Evolutionary conservation across 208 protist genomes (phyloP).

Genomic region (Crithidia sp.): DNA sequence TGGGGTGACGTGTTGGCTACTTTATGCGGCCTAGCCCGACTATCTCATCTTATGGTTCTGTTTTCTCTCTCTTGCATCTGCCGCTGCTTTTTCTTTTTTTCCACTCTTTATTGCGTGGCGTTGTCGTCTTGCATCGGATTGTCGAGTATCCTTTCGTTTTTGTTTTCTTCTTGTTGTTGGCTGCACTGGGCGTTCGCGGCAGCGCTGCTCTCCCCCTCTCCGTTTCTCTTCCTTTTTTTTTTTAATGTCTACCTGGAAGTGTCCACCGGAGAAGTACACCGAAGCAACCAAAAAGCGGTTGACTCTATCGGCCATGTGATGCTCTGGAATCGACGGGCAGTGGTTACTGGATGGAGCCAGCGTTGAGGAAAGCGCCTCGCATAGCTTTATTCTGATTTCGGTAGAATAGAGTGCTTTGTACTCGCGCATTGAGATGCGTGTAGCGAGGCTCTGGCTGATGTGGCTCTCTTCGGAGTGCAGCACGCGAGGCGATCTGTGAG

Average conservation of each 20-base stretch:
- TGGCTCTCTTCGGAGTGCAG: too few species aligned
- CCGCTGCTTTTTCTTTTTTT: neutral
- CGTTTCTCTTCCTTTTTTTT: conserved; percentile 7
- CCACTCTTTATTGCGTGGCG: neutral
- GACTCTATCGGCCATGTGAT: too few species aligned
- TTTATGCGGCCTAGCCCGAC: neutral
- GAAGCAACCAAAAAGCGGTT: too few species aligned
- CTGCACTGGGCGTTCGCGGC: neutral
- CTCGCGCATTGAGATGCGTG: too few species aligned
- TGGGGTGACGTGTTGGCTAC: conserved; percentile 18
- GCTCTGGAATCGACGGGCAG: too few species aligned
- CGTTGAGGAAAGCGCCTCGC: too few species aligned
- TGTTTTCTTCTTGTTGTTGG: neutral
- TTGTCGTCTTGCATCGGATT: neutral
- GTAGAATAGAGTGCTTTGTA: too few species aligned
- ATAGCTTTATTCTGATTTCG: too few species aligned
- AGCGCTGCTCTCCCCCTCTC: neutral
- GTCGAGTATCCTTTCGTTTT: neutral
- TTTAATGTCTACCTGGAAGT: conserved; percentile 3
- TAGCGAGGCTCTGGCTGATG: too few species aligned
- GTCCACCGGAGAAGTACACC: neutral
- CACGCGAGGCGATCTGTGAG: too few species aligned
- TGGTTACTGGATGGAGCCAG: too few species aligned
- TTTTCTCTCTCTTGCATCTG: neutral
- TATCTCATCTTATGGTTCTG: neutral